Base-by-base conservation (phyloP, 179 eudicot species). In the Beta corolliflora region DNA sequence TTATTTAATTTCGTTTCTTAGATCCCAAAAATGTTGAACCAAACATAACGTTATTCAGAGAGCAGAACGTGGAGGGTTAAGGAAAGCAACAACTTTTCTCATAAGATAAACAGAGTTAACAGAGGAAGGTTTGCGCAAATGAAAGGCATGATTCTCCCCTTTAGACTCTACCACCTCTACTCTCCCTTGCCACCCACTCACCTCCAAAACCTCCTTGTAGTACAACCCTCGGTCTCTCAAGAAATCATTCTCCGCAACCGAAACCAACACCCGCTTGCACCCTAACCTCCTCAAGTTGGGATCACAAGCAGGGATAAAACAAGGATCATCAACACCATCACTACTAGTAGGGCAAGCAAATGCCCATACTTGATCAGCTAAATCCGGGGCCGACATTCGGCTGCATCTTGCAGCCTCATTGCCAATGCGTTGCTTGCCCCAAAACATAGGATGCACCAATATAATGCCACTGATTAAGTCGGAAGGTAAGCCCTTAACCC, bases 181-280 rank as follows among this genome's bases (percentile, higher is more conserved):
- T 16, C 23, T 29, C 46, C 77, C 77, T 18, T 53, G n/a, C 77
- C 77, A 73, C 21, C 77, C 77, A 52, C 77, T 73, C 61, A 13
- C 14, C n/a, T 25, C 77, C 7, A 73, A 21, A 13, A 14, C 44
- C 61, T 73, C 61, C 61, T 53, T 73, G 21, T 73, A 73, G 21
- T 53, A 25, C 45, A 53, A 23, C 2, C 77, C 77, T 15, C 77
- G 21, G 12, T 53, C 77, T 53, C 77, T 13, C 44, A 73, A 25
- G 12, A 73, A 13, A 53, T 73, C 77, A 44, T 53, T 23, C 46
- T 54, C 63, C 4, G 77, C 77, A 5, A 73, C 61, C 18, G 5
- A 73, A 23, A 73, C 31, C 77, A 73, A 5, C 12, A 73, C 77
- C 21, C 63, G 36, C 21, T 53, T 58, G 21, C 77, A 73, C 7